phyloP scores from a whole-genome alignment of 805 yeast species.

The Saitoella complicata region DNA sequence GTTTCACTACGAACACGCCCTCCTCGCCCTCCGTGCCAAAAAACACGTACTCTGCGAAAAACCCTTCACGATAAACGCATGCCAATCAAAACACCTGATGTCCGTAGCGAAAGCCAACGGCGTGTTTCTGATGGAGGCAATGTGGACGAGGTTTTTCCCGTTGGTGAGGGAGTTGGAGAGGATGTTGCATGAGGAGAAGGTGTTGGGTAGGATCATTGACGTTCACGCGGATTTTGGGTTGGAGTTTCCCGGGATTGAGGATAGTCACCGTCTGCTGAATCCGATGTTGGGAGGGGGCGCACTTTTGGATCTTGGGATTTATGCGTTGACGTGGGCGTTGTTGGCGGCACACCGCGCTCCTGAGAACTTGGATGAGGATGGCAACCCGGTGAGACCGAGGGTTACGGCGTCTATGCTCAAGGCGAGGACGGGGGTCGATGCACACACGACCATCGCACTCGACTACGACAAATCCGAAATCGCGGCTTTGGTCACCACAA shows the following conservation, averaged over 20 bases:
- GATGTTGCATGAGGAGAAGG: slow-evolving; percentile 25
- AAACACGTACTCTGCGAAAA: slow-evolving; percentile 40
- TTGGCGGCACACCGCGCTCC: slow-evolving; percentile 8
- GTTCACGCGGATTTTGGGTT: slow-evolving; percentile 29
- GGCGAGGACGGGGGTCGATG: neutral
- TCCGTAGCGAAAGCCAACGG: slow-evolving; percentile 29
- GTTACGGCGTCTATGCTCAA: neutral
- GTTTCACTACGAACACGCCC: slow-evolving; percentile 30
- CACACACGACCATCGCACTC: neutral
- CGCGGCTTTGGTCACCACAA: neutral
- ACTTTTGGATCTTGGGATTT: slow-evolving; percentile 39
- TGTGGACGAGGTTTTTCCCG: slow-evolving; percentile 27
- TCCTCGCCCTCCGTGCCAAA: slow-evolving; percentile 26
- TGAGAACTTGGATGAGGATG: slow-evolving; percentile 4
- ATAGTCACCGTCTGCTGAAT: slow-evolving; percentile 26
- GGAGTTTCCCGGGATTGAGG: slow-evolving; percentile 23
- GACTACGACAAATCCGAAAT: neutral
- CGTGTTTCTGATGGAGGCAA: slow-evolving; percentile 40
- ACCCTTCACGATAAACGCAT: slow-evolving; percentile 33
- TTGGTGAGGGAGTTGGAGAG: slow-evolving; percentile 23
- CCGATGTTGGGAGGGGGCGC: slow-evolving; percentile 40
- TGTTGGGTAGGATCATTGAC: slow-evolving; percentile 30
- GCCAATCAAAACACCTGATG: slow-evolving; percentile 28
- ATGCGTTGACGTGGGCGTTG: slow-evolving; percentile 28
- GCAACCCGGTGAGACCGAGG: neutral